Conservation (phyloP, 768 basidiomycete species). For the Suillus discolor region DNA sequence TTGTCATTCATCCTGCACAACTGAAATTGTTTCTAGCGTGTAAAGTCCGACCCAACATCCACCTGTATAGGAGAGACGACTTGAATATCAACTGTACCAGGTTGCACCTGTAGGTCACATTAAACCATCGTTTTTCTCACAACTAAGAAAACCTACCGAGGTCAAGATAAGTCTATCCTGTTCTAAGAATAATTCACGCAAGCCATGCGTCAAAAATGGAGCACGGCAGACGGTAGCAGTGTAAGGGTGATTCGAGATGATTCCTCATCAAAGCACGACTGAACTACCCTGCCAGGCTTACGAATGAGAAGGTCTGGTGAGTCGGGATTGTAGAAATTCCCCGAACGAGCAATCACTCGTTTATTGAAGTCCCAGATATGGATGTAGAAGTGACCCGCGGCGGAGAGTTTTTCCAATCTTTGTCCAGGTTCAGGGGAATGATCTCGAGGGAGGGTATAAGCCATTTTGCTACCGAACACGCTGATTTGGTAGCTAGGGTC, state of each 20-base stretch:
- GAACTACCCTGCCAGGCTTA: not conserved
- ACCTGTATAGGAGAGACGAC: not conserved
- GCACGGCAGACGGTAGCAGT: not conserved
- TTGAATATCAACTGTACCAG: not conserved
- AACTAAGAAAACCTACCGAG: not conserved
- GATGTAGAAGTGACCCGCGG: not conserved
- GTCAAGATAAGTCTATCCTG: not conserved
- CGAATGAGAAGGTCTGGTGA: not conserved
- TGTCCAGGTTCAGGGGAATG: not conserved
- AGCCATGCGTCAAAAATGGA: not conserved
- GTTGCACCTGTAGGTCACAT: not conserved
- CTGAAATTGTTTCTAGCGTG: not conserved
- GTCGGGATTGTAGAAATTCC: too few relatives aligned
- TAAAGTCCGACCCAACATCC: not conserved
- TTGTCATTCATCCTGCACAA: not conserved
- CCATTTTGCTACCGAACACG: not conserved
- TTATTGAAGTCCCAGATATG: not conserved
- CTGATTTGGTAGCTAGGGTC: not conserved
- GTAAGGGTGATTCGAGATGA: not conserved
- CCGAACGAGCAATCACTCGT: not conserved
- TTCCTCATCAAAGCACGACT: not conserved
- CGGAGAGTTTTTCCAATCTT: not conserved
- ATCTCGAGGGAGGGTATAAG: not conserved
- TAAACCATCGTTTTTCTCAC: not conserved
- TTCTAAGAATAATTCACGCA: not conserved